Percentiles rank a stretch among this genome's conserved stretches.
Conservation (phyloP, 1,139 yeast genomes). For the Magnusiomyces tetraspermus region DNA sequence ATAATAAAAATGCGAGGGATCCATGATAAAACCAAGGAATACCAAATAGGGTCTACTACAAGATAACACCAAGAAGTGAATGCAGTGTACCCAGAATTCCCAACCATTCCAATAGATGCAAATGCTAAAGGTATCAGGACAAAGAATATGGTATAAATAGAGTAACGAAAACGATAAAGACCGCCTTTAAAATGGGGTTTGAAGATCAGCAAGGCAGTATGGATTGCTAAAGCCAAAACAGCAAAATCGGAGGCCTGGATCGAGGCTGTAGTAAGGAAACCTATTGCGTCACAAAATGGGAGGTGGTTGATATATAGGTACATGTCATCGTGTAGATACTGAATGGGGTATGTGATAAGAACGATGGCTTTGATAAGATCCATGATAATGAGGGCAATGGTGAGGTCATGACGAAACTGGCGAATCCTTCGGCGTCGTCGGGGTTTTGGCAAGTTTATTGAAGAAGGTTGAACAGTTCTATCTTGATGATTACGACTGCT, state of each 20-base stretch:
- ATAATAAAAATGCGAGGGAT: constrained; percentile 63
- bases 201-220: constrained; percentile 62
- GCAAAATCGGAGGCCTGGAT: constrained; percentile 46
- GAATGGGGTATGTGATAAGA: constrained; percentile 55
- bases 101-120: constrained; percentile 64
- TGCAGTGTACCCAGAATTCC: constrained; percentile 21
- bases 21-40: constrained; percentile 65
- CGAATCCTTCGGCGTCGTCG: constrained; percentile 17
- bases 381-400: constrained; percentile 55
- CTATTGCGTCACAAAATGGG: constrained; percentile 54
- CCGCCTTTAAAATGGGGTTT: constrained; percentile 34
- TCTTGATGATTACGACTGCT: too few species aligned
- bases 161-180: constrained; percentile 45
- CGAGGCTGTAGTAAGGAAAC: constrained; percentile 67
- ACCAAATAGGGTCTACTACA: constrained; percentile 65
- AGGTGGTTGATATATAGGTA: constrained; percentile 32
- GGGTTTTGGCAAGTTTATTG: neutral
- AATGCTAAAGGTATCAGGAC: constrained; percentile 51
- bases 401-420: constrained; percentile 63
- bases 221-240: constrained; percentile 68
- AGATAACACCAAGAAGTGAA: constrained; percentile 69
- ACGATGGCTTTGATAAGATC: constrained; percentile 64
- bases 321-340: constrained; percentile 39
- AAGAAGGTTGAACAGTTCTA: too few species aligned
- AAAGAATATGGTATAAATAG: constrained; percentile 43